Evolutionary conservation across 441 rosid genomes (phyloP), one percentile per base, ranked within the genome.

Genomic region (Jatropha multifida): DNA sequence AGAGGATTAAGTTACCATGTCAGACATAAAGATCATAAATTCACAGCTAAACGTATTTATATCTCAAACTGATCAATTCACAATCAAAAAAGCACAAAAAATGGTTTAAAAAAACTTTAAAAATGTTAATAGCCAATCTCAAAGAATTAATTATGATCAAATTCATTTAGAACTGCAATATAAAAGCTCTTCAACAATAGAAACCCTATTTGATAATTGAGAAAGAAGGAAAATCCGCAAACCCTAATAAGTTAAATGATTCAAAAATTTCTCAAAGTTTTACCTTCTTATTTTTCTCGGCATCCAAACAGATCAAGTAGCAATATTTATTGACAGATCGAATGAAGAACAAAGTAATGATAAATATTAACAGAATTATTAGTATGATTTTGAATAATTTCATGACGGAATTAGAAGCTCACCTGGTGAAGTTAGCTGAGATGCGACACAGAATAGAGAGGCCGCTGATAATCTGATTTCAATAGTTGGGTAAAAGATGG

Each of bases 381-480:
- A 49, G 2, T 5, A n/a, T 17, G 8, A 37, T 8, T 17, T 17
- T 46, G 38, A 20, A 42, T 4, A 68, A 15, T 52, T 27, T 15
- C 64, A 8, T 5, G 3, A 40, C 7, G 13, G 65, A 58, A 71
- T 42, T 38, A 12, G 65, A 42, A 71, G 9, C 74, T 56, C 23
- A 71, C 74, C 74, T 14, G 52, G 8, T 42, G n/a, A 64, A 65
- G 51, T 5, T 65, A 65, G n/a, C 49, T 42, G 14, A 15, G 15
- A 65, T 40, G 49, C 14, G 64, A 40, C 20, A 4, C 0, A 40
- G 18, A 12, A 27, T 23, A 55, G 49, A 55, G 17, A 8, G 5
- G 15, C 4, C 32, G 18, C 7, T 0, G 70, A 26, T 15, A 13
- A 46, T 46, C 37, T 67, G 51, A 67, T 67, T 32, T 67, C 70